Evolutionary conservation across 208 protist genomes (phyloP), one percentile per base, ranked within the genome.

Genomic region (Trypanosoma cruzi): DNA sequence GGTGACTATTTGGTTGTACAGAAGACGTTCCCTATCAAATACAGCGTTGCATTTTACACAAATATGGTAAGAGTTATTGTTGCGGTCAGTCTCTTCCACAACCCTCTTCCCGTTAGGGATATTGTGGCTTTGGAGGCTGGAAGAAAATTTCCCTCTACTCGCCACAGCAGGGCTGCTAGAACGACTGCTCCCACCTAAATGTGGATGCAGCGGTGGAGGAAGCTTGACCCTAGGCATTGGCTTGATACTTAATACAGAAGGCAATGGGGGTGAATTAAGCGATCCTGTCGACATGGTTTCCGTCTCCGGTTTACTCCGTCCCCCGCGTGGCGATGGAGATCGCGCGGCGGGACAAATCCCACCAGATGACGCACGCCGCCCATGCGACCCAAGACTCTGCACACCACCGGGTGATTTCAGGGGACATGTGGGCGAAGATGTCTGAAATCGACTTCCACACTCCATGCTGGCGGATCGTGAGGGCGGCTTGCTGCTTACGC

Each of bases 1-100:
- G 5, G 24, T 4, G 26, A 71, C 61, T 26, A 71, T 54, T 2
- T 50, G 29, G 1, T 54, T 46, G 60, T 56, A 71, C 55, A 44
- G 40, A 0, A n/a, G 2, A 11, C 65, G 53, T 37, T 71, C 65
- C 16, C 65, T 37, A 40, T 71, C 65, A 56, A 71, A 71, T 7
- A 32, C 5, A 48, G 29, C 46, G 42, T 71, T 71, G 42, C 65
- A 71, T 13, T 29, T 16, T 11, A 52, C 29, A 55, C 65, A 71
- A 55, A 71, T 71, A 42, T 22, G 56, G 40, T 31, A 62, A 8
- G 8, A 28, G 6, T 52, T 11, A 29, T 6, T 20, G 11, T 36
- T n/a, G 20, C 42, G 32, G 2, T 5, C 31, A 6, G 2, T 4
- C 24, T 24, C 11, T 31, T 55, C 28, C 10, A 11, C 10, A 31